Conservation (phyloP, 2,329 filamentous ascomycete species). For the Ramichloridium luteum region DNA sequence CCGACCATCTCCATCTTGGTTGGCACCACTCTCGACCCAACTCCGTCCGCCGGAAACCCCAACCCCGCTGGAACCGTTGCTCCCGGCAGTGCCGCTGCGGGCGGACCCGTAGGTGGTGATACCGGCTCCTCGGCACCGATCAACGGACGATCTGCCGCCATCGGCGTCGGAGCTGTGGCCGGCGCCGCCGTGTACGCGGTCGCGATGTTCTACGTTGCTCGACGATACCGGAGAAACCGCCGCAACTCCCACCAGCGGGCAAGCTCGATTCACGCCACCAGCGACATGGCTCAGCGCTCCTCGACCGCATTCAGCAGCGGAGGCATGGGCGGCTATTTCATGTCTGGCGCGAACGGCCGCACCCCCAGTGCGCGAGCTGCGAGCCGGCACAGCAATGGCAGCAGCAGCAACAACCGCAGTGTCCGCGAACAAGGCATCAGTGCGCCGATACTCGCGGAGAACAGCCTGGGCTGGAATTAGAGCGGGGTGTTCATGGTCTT, state of each 20-base stretch:
- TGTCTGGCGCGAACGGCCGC: constrained; percentile 50
- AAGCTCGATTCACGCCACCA: constrained; percentile 60
- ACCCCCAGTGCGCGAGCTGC: constrained; percentile 11
- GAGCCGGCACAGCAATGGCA: constrained; percentile 29
- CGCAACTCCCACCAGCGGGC: constrained; percentile 53
- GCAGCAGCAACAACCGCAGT: constrained; percentile 54
- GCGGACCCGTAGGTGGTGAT: constrained; percentile 39
- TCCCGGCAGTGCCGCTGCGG: constrained; percentile 28
- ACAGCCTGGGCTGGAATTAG: constrained; percentile 93
- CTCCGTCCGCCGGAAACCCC: constrained; percentile 29
- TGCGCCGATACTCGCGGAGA: constrained; percentile 81
- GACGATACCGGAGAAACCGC: constrained; percentile 82
- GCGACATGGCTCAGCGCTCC: constrained; percentile 31
- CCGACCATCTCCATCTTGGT: constrained; percentile 60
- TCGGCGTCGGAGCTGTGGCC: constrained; percentile 64
- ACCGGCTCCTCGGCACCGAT: constrained; percentile 43
- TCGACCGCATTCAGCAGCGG: constrained; percentile 18
- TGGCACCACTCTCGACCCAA: constrained; percentile 31
- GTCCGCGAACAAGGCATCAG: constrained; percentile 65
- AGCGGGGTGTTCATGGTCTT: too few relatives aligned
- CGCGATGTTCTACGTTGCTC: constrained; percentile 86
- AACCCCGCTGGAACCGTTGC: constrained; percentile 26
- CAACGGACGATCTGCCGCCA: constrained; percentile 51
- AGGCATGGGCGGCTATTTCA: constrained; percentile 40
- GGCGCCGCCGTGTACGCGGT: constrained; percentile 80